These are phyloP conservation scores for Phalaenopsis equestris DNA, from an alignment of 106 monocot species.

Conservation along the genomic window DNA sequence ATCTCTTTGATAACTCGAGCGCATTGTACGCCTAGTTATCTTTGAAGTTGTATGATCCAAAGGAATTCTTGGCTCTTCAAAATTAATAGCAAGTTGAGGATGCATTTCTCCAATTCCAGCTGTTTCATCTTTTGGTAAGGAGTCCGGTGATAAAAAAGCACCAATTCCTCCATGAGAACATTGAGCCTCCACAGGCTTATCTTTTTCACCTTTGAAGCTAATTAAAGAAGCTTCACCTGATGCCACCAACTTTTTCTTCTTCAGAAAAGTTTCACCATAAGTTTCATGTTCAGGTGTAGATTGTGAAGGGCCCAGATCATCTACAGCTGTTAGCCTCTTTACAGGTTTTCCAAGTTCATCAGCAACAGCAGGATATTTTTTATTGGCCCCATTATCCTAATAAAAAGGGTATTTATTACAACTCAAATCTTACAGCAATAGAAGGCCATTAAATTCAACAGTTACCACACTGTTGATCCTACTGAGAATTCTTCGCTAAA, in stretches of 20 bases:
- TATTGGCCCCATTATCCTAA: constrained; percentile 4
- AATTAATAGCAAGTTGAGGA: constrained; percentile 9
- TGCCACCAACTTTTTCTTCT: constrained; percentile 8
- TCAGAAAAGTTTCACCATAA: constrained; percentile 1
- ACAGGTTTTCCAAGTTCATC: constrained; percentile 10
- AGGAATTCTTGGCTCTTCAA: not conserved
- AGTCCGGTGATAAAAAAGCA: not conserved
- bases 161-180: not conserved
- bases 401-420: not conserved
- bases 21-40: not conserved
- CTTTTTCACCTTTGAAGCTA: no score
- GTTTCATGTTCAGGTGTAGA: constrained; percentile 1
- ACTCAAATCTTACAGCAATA: not conserved
- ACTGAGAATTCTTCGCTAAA: not conserved
- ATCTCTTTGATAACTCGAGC: not conserved
- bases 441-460: not conserved
- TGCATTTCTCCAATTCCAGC: not conserved
- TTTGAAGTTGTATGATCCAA: not conserved
- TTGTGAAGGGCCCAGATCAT: constrained; percentile 4
- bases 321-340: constrained; percentile 21
- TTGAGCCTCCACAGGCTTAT: not conserved
- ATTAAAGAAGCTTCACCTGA: constrained; percentile 1
- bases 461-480: not conserved
- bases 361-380: constrained; percentile 5
- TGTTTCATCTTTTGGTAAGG: not conserved